Evolutionary conservation across 192 early-diverging fungal genomes (phyloP), one percentile per base, ranked within the genome.

Genomic region (Chytriomyces sp.): DNA sequence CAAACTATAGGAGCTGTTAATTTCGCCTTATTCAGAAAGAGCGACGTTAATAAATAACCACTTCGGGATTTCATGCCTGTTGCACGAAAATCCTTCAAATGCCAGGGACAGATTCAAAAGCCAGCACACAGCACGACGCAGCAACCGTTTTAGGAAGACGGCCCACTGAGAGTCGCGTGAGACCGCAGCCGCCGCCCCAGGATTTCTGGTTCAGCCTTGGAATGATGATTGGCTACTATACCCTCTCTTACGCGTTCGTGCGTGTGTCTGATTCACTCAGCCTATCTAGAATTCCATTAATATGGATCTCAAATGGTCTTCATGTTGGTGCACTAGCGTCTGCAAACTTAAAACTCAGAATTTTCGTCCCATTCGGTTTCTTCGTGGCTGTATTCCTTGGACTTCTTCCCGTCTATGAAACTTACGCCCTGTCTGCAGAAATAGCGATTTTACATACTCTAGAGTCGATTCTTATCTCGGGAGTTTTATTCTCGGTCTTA

Each of bases 271-370:
- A 2, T 22, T 17, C 22, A 36, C 12, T 61, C 32, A 31, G 59
- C 34, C 32, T 3, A n/a, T 19, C 32, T 30, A 33, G 34, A 22
- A 61, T 61, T n/a, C 59, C 59, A 1, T 17, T 61, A 36, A 36
- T 61, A 10, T 61, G 59, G 59, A 30, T 36, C 2, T 30, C 36
- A 8, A 61, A 61, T 61, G 59, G 59, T 25, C 17, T 61, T 14
- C 59, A 61, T 61, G 33, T 61, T 19, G 59, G 26, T 2, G 36
- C 36, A 19, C 12, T 61, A 10, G 26, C 38, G 8, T 30, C 33
- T 8, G 17, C 59, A 36, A 10, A 30, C 38, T 17, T 25, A 28
- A 31, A 37, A 19, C n/a, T 61, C 19, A 17, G 30, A 30, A 14
- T 25, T 12, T 25, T 61, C 38, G 59, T 61, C 14, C 33, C 59